Percentiles rank a stretch among this genome's conserved stretches.
These are phyloP conservation scores for Aspergillus ruber DNA, from an alignment of 2,329 filamentous ascomycete genomes.

Conservation along the genomic window DNA sequence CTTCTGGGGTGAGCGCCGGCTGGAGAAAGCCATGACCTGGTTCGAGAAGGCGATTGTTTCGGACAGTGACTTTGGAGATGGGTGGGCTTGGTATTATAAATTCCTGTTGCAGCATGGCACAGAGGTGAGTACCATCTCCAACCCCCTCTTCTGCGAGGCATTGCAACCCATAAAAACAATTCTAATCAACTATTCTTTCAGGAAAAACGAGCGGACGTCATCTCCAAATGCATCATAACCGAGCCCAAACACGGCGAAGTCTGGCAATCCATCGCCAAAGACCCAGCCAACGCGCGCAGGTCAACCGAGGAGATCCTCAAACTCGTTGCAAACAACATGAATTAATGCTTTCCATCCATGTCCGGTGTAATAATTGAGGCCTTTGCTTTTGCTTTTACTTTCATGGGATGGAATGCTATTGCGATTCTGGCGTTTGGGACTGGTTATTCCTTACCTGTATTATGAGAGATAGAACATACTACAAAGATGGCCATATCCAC, in stretches of 20 bases:
- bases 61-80: slow-evolving; percentile 81
- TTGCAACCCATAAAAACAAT: no score
- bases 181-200: slow-evolving; percentile 13
- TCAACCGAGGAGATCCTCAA: slow-evolving; percentile 74
- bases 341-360: not conserved
- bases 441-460: not conserved
- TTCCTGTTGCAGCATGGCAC: slow-evolving; percentile 90
- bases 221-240: slow-evolving; percentile 70
- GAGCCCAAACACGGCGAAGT: slow-evolving; percentile 90
- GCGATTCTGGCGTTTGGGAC: slow-evolving; percentile 2
- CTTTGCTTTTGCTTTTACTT: not conserved
- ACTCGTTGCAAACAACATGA: slow-evolving; percentile 56
- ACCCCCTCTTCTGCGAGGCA: not conserved
- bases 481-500: no score
- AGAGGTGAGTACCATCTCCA: slow-evolving; percentile 41
- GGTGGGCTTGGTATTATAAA: slow-evolving; percentile 97
- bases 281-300: slow-evolving; percentile 71
- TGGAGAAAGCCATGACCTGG: slow-evolving; percentile 94
- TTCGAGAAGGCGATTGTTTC: slow-evolving; percentile 92
- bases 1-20: slow-evolving; percentile 86
- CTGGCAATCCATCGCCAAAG: slow-evolving; percentile 82
- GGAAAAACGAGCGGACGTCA: slow-evolving; percentile 81
- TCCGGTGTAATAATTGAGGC: not conserved
- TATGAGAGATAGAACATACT: no score
- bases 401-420: not conserved